These are phyloP conservation scores for Pythium plurisporium DNA, from an alignment of 352 stramenopile species.

Conservation along the genomic window DNA sequence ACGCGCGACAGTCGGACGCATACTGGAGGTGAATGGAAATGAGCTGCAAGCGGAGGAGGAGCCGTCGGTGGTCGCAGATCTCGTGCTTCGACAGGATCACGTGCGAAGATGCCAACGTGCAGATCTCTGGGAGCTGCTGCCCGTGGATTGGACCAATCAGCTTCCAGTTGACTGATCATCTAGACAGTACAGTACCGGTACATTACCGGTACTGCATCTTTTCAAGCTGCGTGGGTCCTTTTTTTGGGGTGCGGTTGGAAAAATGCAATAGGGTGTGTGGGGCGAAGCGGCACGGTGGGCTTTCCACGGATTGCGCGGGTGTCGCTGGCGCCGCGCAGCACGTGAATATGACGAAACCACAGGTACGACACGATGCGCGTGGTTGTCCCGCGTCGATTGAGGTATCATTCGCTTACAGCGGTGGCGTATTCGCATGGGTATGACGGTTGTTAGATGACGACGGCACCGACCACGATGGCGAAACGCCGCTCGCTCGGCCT, in stretches of 20 bases:
- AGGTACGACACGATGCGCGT: conserved; percentile 3
- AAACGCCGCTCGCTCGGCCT: conserved; percentile 24
- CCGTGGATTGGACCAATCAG: conserved; percentile 25
- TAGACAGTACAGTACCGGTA: too few species aligned
- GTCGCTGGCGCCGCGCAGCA: not conserved
- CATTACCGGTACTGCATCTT: conserved; percentile 9
- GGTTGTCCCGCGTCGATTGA: not conserved
- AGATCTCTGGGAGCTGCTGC: too few species aligned
- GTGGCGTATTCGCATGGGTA: not conserved
- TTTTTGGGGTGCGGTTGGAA: conserved; percentile 4
- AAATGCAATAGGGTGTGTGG: not conserved
- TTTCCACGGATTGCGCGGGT: not conserved
- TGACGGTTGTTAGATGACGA: too few species aligned
- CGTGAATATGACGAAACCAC: conserved; percentile 1
- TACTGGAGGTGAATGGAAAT: too few species aligned
- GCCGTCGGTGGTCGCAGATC: too few species aligned
- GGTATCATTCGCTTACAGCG: not conserved
- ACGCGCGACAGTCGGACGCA: conserved; percentile 2
- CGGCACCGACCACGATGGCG: too few species aligned
- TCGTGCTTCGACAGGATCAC: not conserved
- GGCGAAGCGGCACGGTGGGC: not conserved
- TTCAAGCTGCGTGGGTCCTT: conserved; percentile 12
- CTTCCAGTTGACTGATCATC: conserved; percentile 21
- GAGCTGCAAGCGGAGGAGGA: too few species aligned
- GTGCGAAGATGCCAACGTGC: conserved; percentile 11